Base-by-base conservation (phyloP, 2,329 filamentous ascomycete genomes). In the Botryotinia narcissicola region DNA sequence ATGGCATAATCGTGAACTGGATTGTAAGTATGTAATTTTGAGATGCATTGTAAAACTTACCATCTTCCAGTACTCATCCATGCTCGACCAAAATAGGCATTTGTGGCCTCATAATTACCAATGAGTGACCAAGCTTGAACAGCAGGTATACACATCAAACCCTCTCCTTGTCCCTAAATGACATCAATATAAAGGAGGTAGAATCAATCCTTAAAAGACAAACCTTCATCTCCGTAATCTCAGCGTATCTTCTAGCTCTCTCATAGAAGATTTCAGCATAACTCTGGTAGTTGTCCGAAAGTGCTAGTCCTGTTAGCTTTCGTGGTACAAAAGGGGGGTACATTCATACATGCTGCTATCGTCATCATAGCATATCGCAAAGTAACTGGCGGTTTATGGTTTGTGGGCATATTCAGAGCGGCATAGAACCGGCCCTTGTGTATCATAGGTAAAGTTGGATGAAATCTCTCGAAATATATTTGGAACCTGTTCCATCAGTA, bases 321-420 rank as follows among this genome's bases (percentile, higher is more conserved):
- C 3, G 20, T 59, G 37, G n/a, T 22, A 18, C 14, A 32, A 60
- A 42, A 32, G 35, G 37, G 14, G 10, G 48, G 54, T 12, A n/a
- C 22, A 61, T 59, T 68, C 71, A 37, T 68, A 72, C 71, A 88
- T 8, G 94, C 90, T 14, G 93, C 93, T 78, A 93, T 84, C n/a
- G 91, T 88, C 94, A 94, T 97, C 81, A 98, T 93, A 37, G 91
- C 91, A 82, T 98, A 98, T 79, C 95, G 89, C 60, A 98, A 83
- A 78, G 90, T 93, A 79, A 97, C 89, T 1, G 95, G 93, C 3
- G 95, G 95, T 73, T 93, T 91, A 85, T 91, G 89, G 73, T 92
- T 87, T 1, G 93, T 90, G 4, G 91, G 86, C 3, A 85, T 85
- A 79, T 95, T 91, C 82, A 96, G 91, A 4, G 92, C 88, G 44